phyloP scores from a whole-genome alignment of 495 filamentous ascomycete genomes.

The Penicillium chermesinum region DNA sequence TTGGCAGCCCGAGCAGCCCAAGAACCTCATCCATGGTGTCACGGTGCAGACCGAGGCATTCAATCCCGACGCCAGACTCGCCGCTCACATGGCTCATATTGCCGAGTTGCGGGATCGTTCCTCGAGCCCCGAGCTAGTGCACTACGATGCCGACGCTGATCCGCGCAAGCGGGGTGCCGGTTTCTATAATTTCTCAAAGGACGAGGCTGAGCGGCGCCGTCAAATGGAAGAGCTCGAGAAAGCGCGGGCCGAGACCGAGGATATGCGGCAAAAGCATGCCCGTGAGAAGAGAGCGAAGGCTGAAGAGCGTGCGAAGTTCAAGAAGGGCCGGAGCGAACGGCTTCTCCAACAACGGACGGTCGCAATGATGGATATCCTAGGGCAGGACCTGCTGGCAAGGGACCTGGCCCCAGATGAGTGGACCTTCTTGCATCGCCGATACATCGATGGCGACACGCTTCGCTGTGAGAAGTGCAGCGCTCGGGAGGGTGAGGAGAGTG shows the following conservation, averaged over 20 bases:
- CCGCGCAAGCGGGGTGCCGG: conserved; percentile 82
- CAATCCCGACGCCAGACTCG: conserved; percentile 55
- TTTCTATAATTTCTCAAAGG: conserved; percentile 78
- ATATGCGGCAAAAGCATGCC: conserved; percentile 49
- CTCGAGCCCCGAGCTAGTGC: conserved; percentile 65
- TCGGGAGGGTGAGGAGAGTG: too few relatives aligned
- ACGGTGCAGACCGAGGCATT: conserved; percentile 79
- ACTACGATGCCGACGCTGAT: conserved; percentile 82
- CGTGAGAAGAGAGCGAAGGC: conserved; percentile 44
- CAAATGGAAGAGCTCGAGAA: conserved; percentile 73
- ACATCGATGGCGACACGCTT: too few relatives aligned
- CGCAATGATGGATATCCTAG: too few relatives aligned
- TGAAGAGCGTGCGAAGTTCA: conserved; percentile 35
- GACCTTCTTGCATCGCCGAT: too few relatives aligned
- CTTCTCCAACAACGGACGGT: too few relatives aligned
- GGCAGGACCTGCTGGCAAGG: too few relatives aligned
- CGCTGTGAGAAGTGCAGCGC: too few relatives aligned
- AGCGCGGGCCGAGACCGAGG: conserved; percentile 67
- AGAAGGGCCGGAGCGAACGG: too few relatives aligned
- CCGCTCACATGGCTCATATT: conserved; percentile 62
- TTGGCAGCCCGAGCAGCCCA: conserved; percentile 58
- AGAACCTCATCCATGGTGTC: conserved; percentile 75
- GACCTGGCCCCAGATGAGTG: too few relatives aligned
- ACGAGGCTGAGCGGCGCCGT: conserved; percentile 55
- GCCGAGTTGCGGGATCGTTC: conserved; percentile 69